Conservation (phyloP, 2,329 filamentous ascomycete species). For the Verticillium klebahnii region DNA sequence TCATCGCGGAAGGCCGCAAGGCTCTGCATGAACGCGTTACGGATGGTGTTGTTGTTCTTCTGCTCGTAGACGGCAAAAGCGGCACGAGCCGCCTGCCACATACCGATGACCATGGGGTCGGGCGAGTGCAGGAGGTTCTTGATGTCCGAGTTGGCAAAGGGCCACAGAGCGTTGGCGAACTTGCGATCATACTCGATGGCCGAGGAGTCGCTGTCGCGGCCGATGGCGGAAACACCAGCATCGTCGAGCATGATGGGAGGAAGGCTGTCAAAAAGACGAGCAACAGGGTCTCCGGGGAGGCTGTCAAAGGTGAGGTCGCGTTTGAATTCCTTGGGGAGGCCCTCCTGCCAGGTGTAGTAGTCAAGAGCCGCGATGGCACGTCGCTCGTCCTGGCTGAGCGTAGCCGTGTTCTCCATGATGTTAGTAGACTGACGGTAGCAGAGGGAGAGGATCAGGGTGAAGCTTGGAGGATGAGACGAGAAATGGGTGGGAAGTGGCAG, state of each 20-base stretch:
- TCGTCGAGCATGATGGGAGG: background rate
- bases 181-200: background rate
- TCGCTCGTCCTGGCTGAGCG: background rate
- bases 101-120: background rate
- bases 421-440: background rate
- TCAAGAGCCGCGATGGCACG: background rate
- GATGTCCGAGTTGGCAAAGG: slow-evolving; percentile 9
- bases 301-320: slow-evolving; percentile 6
- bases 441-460: background rate
- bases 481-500: background rate
- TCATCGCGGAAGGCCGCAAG: slow-evolving; percentile 3
- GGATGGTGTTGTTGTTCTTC: slow-evolving; percentile 2
- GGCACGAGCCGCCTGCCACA: slow-evolving; percentile 9
- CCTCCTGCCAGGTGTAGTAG: slow-evolving; percentile 8
- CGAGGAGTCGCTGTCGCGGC: background rate
- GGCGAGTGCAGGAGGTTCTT: slow-evolving; percentile 2
- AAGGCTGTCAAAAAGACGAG: slow-evolving; percentile 4
- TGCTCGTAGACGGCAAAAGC: slow-evolving; percentile 8
- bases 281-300: slow-evolving; percentile 6
- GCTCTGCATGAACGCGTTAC: slow-evolving; percentile 9
- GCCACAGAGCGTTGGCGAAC: slow-evolving; percentile 9
- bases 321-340: slow-evolving; percentile 3
- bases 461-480: background rate
- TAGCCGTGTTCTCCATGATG: background rate
- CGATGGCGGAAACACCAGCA: background rate